Evolutionary conservation across 1,284 basidiomycete species (phyloP).

Genomic region (Coniferiporia sulphurascens): DNA sequence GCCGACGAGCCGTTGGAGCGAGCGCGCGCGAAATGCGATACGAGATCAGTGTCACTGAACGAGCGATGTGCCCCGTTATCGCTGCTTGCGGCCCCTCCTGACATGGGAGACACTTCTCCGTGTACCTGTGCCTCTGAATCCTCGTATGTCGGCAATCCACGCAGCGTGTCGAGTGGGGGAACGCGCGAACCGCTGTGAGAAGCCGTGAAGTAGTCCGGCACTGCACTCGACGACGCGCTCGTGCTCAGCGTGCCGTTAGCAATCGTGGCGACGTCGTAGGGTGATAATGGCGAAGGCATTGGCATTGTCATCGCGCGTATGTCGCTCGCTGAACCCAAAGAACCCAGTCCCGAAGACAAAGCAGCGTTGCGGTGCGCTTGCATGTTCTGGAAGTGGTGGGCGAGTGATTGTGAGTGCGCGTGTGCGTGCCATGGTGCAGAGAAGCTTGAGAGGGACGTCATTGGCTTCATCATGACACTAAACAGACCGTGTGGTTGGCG

Average conservation of each 20-base stretch:
- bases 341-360: no score
- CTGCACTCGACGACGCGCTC: constrained; percentile 35
- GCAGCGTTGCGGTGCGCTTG: not conserved
- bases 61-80: constrained; percentile 11
- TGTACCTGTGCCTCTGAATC: constrained; percentile 32
- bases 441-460: constrained; percentile 39
- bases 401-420: constrained; percentile 24
- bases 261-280: not conserved
- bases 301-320: constrained; percentile 1
- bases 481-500: constrained; percentile 50
- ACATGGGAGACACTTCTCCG: not conserved
- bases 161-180: constrained; percentile 71
- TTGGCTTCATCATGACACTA: constrained; percentile 59
- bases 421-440: constrained; percentile 32
- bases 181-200: constrained; percentile 72
- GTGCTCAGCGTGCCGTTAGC: not conserved
- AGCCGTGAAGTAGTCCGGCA: constrained; percentile 82
- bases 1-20: not conserved
- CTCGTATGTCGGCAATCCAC: constrained; percentile 78
- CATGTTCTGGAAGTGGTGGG: constrained; percentile 10
- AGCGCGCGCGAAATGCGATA: constrained; percentile 1
- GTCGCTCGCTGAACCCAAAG: not conserved
- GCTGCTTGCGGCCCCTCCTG: not conserved
- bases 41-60: constrained; percentile 15
- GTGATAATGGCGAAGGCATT: not conserved